phyloP scores from a whole-genome alignment of 1,284 basidiomycete genomes.

The Chiua sp. region DNA sequence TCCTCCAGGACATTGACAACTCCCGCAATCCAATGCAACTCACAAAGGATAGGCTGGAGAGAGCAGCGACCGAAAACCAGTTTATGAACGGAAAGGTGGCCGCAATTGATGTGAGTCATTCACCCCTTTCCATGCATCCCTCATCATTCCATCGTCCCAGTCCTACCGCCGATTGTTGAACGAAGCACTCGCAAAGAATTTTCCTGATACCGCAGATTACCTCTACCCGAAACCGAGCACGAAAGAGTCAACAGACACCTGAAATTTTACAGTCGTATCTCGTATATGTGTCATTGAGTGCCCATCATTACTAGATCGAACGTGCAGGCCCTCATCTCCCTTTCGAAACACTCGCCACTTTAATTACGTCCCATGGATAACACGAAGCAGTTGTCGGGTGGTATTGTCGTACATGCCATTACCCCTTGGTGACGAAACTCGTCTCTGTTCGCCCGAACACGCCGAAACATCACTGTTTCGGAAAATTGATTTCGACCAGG shows the following conservation, averaged over 20 bases:
- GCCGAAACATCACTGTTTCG: conserved; percentile 13
- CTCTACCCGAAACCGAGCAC: conserved; percentile 21
- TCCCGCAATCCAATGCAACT: conserved; percentile 79
- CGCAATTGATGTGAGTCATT: conserved; percentile 64
- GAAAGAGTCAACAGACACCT: conserved; percentile 15
- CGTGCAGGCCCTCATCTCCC: not conserved
- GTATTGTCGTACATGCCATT: conserved; percentile 7
- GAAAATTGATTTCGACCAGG: conserved; percentile 20
- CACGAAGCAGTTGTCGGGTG: not conserved
- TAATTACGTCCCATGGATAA: conserved; percentile 14
- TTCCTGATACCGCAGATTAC: conserved; percentile 36
- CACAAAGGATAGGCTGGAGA: conserved; percentile 77
- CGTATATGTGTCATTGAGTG: not conserved
- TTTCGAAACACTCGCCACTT: conserved; percentile 7
- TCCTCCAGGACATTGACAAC: conserved; percentile 77
- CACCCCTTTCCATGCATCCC: not conserved
- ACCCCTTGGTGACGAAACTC: conserved; percentile 7
- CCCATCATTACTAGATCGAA: conserved; percentile 7
- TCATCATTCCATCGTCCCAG: conserved; percentile 17
- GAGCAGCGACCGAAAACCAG: conserved; percentile 84
- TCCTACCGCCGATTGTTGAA: conserved; percentile 39
- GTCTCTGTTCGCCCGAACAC: conserved; percentile 3
- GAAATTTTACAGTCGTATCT: conserved; percentile 3
- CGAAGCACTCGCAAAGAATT: conserved; percentile 37
- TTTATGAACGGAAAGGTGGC: conserved; percentile 89